phyloP scores from a whole-genome alignment of 1,284 basidiomycete species.

The Moniliophthora roreri region DNA sequence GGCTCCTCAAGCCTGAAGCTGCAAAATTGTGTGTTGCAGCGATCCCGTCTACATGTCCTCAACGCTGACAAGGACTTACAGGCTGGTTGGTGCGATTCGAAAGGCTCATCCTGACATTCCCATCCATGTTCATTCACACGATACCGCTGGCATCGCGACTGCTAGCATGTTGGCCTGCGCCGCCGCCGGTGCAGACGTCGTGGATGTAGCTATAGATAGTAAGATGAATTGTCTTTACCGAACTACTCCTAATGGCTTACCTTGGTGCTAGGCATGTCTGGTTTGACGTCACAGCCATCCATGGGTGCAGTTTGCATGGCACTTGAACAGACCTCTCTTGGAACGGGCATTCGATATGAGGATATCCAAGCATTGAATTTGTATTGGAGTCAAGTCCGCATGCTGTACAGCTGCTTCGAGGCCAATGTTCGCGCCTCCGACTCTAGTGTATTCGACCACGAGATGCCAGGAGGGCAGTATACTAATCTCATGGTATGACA shows the following conservation, averaged over 20 bases:
- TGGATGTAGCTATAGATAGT: slow-evolving; percentile 99
- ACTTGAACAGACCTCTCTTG: slow-evolving; percentile 92
- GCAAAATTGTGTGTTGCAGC: slow-evolving; percentile 70
- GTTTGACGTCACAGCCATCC: slow-evolving; percentile 96
- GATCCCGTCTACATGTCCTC: background rate
- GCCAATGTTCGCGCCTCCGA: slow-evolving; percentile 97
- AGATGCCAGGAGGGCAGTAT: slow-evolving; percentile 99
- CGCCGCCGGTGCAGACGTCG: slow-evolving; percentile 94
- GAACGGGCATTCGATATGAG: slow-evolving; percentile 96
- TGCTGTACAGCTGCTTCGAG: slow-evolving; percentile 97
- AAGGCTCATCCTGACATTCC: slow-evolving; percentile 96
- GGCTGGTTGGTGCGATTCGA: slow-evolving; percentile 91
- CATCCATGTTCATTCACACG: slow-evolving; percentile 99
- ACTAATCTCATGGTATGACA: slow-evolving; percentile 85
- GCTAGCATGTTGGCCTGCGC: slow-evolving; percentile 97
- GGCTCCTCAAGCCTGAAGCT: slow-evolving; percentile 93
- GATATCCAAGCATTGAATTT: slow-evolving; percentile 97
- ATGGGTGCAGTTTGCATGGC: slow-evolving; percentile 97
- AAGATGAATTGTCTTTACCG: slow-evolving; percentile 24
- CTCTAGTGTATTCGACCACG: slow-evolving; percentile 97
- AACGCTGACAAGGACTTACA: slow-evolving; percentile 28
- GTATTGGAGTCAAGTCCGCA: slow-evolving; percentile 98
- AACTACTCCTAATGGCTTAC: background rate
- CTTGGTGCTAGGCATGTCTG: slow-evolving; percentile 83
- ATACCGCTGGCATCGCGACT: slow-evolving; percentile 97